Evolutionary conservation across 2,329 filamentous ascomycete species (phyloP), one percentile per base, ranked within the genome.

Genomic region (Arthrinium puccinioides): DNA sequence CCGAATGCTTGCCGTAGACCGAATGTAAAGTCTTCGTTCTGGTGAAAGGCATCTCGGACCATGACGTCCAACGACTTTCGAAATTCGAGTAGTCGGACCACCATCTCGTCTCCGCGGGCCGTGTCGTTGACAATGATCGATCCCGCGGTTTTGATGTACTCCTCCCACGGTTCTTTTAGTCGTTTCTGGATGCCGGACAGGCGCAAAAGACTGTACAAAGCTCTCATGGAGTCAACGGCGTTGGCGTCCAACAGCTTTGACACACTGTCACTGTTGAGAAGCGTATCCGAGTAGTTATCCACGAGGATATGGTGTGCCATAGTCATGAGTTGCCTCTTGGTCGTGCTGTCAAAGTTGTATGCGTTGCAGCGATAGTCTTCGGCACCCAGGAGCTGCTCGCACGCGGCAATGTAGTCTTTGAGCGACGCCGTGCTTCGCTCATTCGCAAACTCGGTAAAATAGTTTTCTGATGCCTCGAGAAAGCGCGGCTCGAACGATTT

Each of bases 1-100:
- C 85, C 82, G 54, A 98, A 97, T 0, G 87, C 76, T 51, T 96
- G 87, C 39, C 92, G 77, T 47, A 98, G 70, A 9, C 74, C 78
- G 57, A 89, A 84, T 0, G 80, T 74, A 33, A 97, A 79, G 16
- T 77, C 73, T n/a, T 87, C 78, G 47, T 95, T 77, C 37, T 78
- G 79, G 32, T 74, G 70, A 53, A 98, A 96, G 0, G 87, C 81
- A 33, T 82, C 75, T 27, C 79, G 76, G 55, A 87, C 83, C 48
- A 90, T 79, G 27, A 79, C 63, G 53, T 96, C 88, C 8, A 96
- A 67, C 21, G 81, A 76, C 32, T 79, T 75, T 55, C 95, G 89
- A 48, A 98, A 76, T 19, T 84, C 77, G 9, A 98, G 69, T 5
- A 98, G 67, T 23, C 85, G 78, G 5, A 87, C 64, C 1, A 98